These are phyloP conservation scores for Parasarocladium wereldwijsianum DNA, from an alignment of 2,329 filamentous ascomycete species.

Conservation along the genomic window DNA sequence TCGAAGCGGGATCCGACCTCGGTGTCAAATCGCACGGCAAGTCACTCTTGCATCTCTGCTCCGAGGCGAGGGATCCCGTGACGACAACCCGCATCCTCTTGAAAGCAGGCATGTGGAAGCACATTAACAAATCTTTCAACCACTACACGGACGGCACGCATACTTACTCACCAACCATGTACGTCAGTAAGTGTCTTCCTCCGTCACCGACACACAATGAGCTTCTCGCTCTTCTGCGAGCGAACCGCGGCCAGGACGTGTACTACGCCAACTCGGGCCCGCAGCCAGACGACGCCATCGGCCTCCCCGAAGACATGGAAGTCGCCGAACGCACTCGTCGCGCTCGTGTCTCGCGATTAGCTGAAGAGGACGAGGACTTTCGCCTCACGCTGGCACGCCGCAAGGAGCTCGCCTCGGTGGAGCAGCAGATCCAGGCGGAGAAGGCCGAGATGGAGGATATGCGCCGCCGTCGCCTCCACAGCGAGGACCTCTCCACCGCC, in stretches of 20 bases:
- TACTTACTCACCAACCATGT: constrained; percentile 52
- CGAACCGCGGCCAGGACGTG: constrained; percentile 36
- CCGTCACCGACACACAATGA: constrained; percentile 22
- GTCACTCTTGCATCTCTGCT: constrained; percentile 42
- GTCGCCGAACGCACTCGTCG: constrained; percentile 34
- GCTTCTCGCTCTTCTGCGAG: constrained; percentile 32
- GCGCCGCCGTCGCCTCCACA: constrained; percentile 29
- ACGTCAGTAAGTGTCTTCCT: constrained; percentile 33
- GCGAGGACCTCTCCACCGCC: constrained; percentile 27
- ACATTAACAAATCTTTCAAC: constrained; percentile 45
- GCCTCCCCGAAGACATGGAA: constrained; percentile 34
- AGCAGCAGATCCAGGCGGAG: constrained; percentile 32
- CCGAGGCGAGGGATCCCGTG: constrained; percentile 40
- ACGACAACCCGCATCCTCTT: constrained; percentile 42
- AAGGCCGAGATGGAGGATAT: constrained; percentile 37
- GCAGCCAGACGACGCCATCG: constrained; percentile 37
- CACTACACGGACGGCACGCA: constrained; percentile 34
- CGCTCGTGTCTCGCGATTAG: constrained; percentile 28
- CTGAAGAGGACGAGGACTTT: constrained; percentile 34
- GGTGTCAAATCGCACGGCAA: constrained; percentile 40
- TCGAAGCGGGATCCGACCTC: constrained; percentile 42
- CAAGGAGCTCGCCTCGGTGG: constrained; percentile 34
- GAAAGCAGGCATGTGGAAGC: constrained; percentile 49
- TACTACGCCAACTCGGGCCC: constrained; percentile 38
- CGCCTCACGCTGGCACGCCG: constrained; percentile 29